Percentiles rank a stretch among this genome's conserved stretches.
Conservation (phyloP, 352 stramenopile species). For the Pythium phragmitis region DNA sequence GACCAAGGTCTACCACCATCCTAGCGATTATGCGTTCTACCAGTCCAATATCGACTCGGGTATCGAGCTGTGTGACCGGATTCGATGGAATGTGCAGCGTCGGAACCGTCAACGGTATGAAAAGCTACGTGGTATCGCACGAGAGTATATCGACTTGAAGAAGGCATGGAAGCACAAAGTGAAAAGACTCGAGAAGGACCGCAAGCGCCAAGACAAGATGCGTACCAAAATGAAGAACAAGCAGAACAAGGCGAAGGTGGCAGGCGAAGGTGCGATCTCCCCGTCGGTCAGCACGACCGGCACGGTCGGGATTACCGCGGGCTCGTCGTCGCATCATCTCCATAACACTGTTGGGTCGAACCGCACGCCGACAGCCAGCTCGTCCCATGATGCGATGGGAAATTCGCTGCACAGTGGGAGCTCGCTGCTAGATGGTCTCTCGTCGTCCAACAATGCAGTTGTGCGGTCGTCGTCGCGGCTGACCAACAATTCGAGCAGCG, state of each 20-base stretch:
- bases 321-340: conserved; percentile 9
- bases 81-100: conserved; percentile 61
- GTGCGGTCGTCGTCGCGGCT: conserved; percentile 80
- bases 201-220: conserved; percentile 82
- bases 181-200: conserved; percentile 86
- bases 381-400: not conserved
- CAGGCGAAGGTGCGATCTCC: conserved; percentile 13
- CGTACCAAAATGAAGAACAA: conserved; percentile 63
- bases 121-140: conserved; percentile 63
- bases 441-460: conserved; percentile 28
- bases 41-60: conserved; percentile 64
- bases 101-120: conserved; percentile 70
- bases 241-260: conserved; percentile 44
- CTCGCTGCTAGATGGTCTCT: conserved; percentile 17
- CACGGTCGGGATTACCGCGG: conserved; percentile 10
- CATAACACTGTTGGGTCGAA: not conserved
- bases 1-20: conserved; percentile 70
- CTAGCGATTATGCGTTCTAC: conserved; percentile 77
- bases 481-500: conserved; percentile 82
- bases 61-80: conserved; percentile 40
- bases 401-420: not conserved
- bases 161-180: conserved; percentile 81
- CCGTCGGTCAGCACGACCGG: not conserved
- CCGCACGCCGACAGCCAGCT: not conserved
- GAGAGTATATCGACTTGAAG: conserved; percentile 81